Base-by-base conservation (phyloP, 2,329 filamentous ascomycete genomes). In the Ceratocystis alfenasii region DNA sequence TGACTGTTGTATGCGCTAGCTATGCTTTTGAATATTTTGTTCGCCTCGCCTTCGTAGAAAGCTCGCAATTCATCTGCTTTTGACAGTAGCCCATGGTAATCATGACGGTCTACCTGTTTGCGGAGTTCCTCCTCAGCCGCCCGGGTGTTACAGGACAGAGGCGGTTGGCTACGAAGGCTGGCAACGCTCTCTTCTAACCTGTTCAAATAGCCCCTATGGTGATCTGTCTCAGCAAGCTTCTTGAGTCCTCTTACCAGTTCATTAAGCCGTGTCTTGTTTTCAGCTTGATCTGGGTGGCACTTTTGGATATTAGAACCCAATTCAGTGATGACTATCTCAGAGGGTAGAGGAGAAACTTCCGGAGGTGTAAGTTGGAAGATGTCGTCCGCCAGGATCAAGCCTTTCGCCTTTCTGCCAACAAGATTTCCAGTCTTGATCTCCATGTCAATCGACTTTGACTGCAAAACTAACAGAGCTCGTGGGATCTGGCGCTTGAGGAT, bases 171-270 rank as follows among this genome's bases (percentile, higher is more conserved):
- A 4, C 15, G 33, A 3, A 59, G 55, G 7, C 55, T 36, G 8
- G 28, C n/a, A 22, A 33, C 17, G 3, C 65, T 66, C 5, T 62
- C 46, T 28, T 57, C 30, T 3, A 66, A 25, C 25, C 62, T 50
- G 8, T 62, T 20, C 33, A 66, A 25, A 25, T 66, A 66, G 8
- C 45, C 65, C 6, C 17, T 17, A 8, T 66, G 65, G 25, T 66
- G 59, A 15, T 33, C 20, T 5, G 30, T 62, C 50, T 30, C 8
- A 1, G 59, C 44, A 5, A 55, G 28, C 5, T 6, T 25, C n/a
- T 59, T 59, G 28, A 59, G 12, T 28, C 7, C 28, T 0, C n/a
- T 17, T 5, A 59, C 17, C 7, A 59, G n/a, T 22, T 30, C 3
- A 10, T 20, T 5, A 1, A 59, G 28, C 7, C 33, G 25, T 4